Base-by-base conservation (phyloP, 148 eudicot genomes). In the Camellia sinensis region DNA sequence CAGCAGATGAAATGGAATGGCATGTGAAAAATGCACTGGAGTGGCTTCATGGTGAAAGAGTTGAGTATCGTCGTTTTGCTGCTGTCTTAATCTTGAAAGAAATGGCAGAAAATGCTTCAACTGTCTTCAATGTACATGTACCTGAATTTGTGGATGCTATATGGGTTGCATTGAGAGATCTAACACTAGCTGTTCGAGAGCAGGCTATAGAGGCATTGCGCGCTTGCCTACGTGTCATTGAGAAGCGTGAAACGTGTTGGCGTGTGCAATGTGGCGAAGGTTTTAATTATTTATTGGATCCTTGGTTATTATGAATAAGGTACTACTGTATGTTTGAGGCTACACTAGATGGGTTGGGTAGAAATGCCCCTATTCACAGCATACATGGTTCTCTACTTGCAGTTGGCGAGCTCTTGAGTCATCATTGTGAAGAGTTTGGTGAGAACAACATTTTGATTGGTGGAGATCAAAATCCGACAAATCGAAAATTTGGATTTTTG, bases 311-410 rank as follows among this genome's bases (percentile, higher is more conserved):
- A 29, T 29, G 29, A 29, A 29, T 29, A 29, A 96, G 99, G 99
- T 96, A 96, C 83, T 96, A 96, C 72, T 91, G 95, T 54, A 92
- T 96, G 99, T 92, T 93, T 87, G 99, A 93, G 89, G 99, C 98
- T 82, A 91, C 99, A 71, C 98, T 91, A 83, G 98, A 93, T 79
- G 99, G 98, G 44, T 85, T 96, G 86, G 98, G 95, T 57, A 91
- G 68, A 86, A 96, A 91, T 88, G 98, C 99, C 75, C 95, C 98
- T 75, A 86, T 96, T 80, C 97, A 93, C 82, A 93, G 99, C 87
- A 93, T 93, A 85, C 99, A 96, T 83, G 98, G 99, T 79, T 96
- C 98, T 80, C 88, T 96, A 77, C 98, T 96, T 80, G 99, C 99
- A 56, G 97, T 93, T 74, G 99, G 98, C 83, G 98, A 93, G 88